Evolutionary conservation across 2,329 filamentous ascomycete species (phyloP), one percentile per base, ranked within the genome.

Genomic region (Curvularia lunata): DNA sequence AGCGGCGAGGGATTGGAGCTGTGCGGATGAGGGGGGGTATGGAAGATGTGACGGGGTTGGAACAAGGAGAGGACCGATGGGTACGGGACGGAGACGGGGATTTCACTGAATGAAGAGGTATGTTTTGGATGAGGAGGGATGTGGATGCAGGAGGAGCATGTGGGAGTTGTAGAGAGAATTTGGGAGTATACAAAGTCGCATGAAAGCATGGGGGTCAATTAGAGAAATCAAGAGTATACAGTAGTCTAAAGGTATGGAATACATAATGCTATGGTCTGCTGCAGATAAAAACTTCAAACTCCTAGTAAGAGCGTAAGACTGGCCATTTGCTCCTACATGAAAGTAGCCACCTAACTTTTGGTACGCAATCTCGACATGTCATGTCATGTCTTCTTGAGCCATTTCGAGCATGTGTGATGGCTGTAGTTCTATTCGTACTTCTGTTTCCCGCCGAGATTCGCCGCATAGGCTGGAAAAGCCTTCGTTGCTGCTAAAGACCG

Each of bases 11-110:
- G 27, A 43, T 9, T 59, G 48, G 52, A 48, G 48, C 27, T 47
- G 55, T 30, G 51, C 56, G 16, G 48, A 48, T 28, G 25, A 42
- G n/a, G 48, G 52, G 18, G 25, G 42, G 18, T 56, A 59, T 45
- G 48, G 47, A 1, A 10, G 56, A 13, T 56, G 37, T 45, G 52
- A 48, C 0, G 8, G 56, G n/a, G 56, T 32, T 28, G 56, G 52
- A 48, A 52, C 56, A 4, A 52, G 34, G 21, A 27, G 5, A 7
- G 43, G 48, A 2, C 47, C 46, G 4, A 27, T n/a, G n/a, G 43
- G 40, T 4, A 27, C 12, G 8, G 43, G 47, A 30, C 28, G 7
- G 28, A 5, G 2, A 8, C 25, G 25, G 10, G 28, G 10, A 30
- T 30, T 30, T 12, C 2, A 30, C 8, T 30, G 6, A 30, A 9